These are phyloP conservation scores for Pelargonium australe DNA, from an alignment of 441 rosid genomes.

Conservation along the genomic window DNA sequence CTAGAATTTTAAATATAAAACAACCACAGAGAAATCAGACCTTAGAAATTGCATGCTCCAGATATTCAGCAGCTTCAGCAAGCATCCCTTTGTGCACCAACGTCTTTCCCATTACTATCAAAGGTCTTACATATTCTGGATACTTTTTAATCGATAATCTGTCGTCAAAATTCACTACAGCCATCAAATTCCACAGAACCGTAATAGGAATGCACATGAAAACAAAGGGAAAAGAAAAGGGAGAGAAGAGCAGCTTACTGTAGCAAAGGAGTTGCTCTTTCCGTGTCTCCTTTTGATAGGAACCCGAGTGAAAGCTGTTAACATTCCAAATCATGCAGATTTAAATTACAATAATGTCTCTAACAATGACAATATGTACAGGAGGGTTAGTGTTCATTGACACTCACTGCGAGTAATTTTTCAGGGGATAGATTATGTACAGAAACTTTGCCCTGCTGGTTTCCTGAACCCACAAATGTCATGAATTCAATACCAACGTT, in stretches of 20 bases:
- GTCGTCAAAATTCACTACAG: constrained; percentile 18
- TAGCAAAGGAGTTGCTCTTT: constrained; percentile 48
- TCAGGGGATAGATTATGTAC: constrained; percentile 47
- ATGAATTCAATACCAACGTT: constrained; percentile 27
- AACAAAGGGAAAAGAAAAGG: constrained; percentile 5
- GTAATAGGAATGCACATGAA: background rate
- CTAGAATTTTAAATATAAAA: background rate
- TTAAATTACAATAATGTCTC: constrained; percentile 11
- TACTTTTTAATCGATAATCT: constrained; percentile 74
- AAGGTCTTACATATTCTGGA: constrained; percentile 50
- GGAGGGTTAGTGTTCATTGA: constrained; percentile 11
- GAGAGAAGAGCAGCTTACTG: constrained; percentile 32
- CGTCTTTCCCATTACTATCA: constrained; percentile 65
- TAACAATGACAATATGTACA: constrained; percentile 13
- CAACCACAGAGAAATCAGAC: constrained; percentile 28
- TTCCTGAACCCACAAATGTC: constrained; percentile 29
- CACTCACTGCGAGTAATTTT: constrained; percentile 61
- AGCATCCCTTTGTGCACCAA: constrained; percentile 45
- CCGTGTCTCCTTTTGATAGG: constrained; percentile 44
- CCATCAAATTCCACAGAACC: background rate
- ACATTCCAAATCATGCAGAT: constrained; percentile 26
- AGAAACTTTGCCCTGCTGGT: constrained; percentile 25
- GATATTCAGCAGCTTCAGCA: constrained; percentile 52
- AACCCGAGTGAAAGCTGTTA: constrained; percentile 62
- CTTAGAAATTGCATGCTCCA: constrained; percentile 78